phyloP scores from a whole-genome alignment of 2,329 filamentous ascomycete genomes.

The Colletotrichum spaethianum region DNA sequence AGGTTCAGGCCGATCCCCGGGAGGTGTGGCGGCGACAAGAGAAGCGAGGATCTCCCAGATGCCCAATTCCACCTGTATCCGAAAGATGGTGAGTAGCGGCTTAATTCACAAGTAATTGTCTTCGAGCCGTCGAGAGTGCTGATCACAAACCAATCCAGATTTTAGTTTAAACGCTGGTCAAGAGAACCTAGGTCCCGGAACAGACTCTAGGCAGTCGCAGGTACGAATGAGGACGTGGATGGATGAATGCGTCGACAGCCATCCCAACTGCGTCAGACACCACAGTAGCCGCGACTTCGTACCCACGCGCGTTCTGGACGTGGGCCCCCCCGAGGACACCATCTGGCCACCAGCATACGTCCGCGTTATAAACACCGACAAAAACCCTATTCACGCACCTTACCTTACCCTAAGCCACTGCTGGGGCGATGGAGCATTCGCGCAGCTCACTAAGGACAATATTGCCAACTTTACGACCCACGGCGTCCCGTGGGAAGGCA shows the following conservation, averaged over 20 bases:
- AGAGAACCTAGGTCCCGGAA: neutral
- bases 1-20: constrained; percentile 5
- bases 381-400: neutral
- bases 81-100: neutral
- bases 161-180: neutral
- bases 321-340: constrained; percentile 5
- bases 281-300: constrained; percentile 24
- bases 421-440: constrained; percentile 38
- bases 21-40: neutral
- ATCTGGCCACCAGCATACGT: neutral
- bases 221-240: constrained; percentile 35
- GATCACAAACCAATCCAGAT: neutral
- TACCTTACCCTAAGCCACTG: constrained; percentile 45
- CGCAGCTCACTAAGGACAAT: constrained; percentile 23
- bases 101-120: too few species aligned
- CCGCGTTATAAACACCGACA: constrained; percentile 10
- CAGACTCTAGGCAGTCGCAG: neutral
- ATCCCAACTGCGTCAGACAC: constrained; percentile 26
- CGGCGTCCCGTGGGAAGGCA: constrained; percentile 22
- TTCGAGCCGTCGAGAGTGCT: neutral
- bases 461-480: neutral
- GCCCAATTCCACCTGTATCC: constrained; percentile 13
- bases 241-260: constrained; percentile 19
- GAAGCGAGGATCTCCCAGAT: constrained; percentile 19
- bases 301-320: constrained; percentile 39